Percentiles rank a stretch among this genome's conserved stretches.
These are phyloP conservation scores for Ocimum tenuiflorum DNA, from an alignment of 257 asterid species.

Conservation along the genomic window DNA sequence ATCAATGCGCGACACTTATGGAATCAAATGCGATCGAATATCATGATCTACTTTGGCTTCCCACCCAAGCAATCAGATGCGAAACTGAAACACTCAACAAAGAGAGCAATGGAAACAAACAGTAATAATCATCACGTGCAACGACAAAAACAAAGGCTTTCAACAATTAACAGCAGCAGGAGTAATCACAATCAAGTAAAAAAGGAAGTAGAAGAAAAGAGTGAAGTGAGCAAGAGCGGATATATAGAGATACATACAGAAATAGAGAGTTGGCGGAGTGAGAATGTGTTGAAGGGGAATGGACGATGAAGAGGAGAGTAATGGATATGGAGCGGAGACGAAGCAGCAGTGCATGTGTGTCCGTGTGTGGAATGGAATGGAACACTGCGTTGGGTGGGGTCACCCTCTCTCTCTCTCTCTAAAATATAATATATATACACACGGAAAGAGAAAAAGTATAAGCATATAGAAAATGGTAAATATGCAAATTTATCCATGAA, in stretches of 20 bases:
- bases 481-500: too few species aligned
- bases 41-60: slow-evolving; percentile 7
- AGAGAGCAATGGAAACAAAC: neutral
- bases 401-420: slow-evolving; percentile 6
- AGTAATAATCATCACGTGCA: neutral
- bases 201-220: neutral
- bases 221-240: neutral
- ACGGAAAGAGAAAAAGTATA: too few species aligned
- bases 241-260: slow-evolving; percentile 14
- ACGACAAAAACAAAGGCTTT: neutral
- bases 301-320: slow-evolving; percentile 18
- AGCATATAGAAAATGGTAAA: too few species aligned
- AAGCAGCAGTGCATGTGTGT: slow-evolving; percentile 37
- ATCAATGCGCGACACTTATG: neutral
- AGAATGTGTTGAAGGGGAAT: neutral
- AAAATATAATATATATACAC: too few species aligned
- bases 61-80: neutral
- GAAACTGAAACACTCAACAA: neutral
- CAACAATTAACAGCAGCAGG: neutral
- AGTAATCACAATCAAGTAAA: neutral
- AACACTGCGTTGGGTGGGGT: slow-evolving; percentile 14
- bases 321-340: slow-evolving; percentile 31
- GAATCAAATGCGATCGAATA: neutral
- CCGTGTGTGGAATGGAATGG: slow-evolving; percentile 9
- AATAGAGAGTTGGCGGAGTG: neutral